Percentiles rank a stretch among this genome's conserved stretches.
Evolutionary conservation across 2,329 filamentous ascomycete genomes (phyloP).

Genomic region (Hymenoscyphus salicellus): DNA sequence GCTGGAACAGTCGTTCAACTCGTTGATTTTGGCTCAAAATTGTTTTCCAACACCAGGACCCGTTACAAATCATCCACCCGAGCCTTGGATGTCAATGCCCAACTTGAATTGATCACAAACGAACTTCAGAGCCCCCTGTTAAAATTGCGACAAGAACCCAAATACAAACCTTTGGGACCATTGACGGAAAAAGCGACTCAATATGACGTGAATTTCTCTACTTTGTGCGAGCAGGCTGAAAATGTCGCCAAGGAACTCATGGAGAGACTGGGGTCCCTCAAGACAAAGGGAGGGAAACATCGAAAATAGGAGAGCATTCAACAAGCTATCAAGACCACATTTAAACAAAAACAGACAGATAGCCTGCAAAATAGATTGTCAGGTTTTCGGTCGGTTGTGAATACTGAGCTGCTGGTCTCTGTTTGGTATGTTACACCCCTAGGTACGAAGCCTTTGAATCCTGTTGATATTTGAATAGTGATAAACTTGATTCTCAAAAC

Average conservation of each 20-base stretch:
- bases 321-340: no score
- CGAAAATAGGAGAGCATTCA: neutral
- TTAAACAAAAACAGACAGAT: no score
- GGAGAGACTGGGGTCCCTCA: neutral
- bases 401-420: no score
- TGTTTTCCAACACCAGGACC: conserved; percentile 11
- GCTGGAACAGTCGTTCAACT: conserved; percentile 19
- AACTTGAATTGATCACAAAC: neutral
- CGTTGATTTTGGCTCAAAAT: conserved; percentile 19
- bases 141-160: neutral
- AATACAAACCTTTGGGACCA: neutral
- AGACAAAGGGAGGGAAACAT: neutral
- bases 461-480: no score
- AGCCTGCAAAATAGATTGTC: no score
- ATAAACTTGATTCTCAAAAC: no score
- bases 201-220: neutral
- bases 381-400: no score
- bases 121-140: neutral
- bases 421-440: no score
- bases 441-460: no score
- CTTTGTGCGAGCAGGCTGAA: neutral
- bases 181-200: neutral
- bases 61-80: conserved; percentile 13
- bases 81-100: neutral
- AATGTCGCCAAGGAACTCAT: neutral